Percentiles rank a stretch among this genome's conserved stretches.
These are phyloP conservation scores for Dothiorella sarmentorum DNA, from an alignment of 2,329 filamentous ascomycete species.

Conservation along the genomic window DNA sequence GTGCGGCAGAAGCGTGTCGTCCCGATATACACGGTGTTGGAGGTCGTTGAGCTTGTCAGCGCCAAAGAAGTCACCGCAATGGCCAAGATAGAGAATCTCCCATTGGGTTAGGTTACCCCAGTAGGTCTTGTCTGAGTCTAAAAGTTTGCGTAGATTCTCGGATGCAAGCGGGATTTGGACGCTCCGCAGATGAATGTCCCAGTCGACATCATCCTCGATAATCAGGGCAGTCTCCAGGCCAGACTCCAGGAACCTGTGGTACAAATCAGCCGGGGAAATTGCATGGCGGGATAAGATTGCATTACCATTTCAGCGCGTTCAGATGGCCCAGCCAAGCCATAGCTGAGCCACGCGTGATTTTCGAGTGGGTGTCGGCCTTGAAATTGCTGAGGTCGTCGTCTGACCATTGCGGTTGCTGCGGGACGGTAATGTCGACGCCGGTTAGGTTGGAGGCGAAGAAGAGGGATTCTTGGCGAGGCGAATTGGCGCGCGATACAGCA, in stretches of 20 bases:
- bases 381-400: slow-evolving; percentile 32
- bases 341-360: slow-evolving; percentile 35
- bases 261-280: slow-evolving; percentile 18
- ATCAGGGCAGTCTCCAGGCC: slow-evolving; percentile 34
- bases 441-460: slow-evolving; percentile 39
- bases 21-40: slow-evolving; percentile 27
- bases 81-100: slow-evolving; percentile 41
- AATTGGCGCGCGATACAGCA: slow-evolving; percentile 36
- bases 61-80: slow-evolving; percentile 38
- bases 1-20: slow-evolving; percentile 30
- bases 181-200: slow-evolving; percentile 37
- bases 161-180: slow-evolving; percentile 33
- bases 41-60: slow-evolving; percentile 21
- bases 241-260: slow-evolving; percentile 33
- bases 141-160: slow-evolving; percentile 28
- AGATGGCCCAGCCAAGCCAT: slow-evolving; percentile 43
- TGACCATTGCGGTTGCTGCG: slow-evolving; percentile 37
- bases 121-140: slow-evolving; percentile 29
- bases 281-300: not conserved
- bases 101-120: slow-evolving; percentile 31
- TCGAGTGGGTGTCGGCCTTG: slow-evolving; percentile 26
- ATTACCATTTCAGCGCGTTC: slow-evolving; percentile 34
- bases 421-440: slow-evolving; percentile 37
- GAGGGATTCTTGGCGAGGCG: slow-evolving; percentile 33
- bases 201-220: slow-evolving; percentile 42